Evolutionary conservation across 306 rosid species (phyloP), one percentile per base, ranked within the genome.

Genomic region (Styphnolobium japonicum): DNA sequence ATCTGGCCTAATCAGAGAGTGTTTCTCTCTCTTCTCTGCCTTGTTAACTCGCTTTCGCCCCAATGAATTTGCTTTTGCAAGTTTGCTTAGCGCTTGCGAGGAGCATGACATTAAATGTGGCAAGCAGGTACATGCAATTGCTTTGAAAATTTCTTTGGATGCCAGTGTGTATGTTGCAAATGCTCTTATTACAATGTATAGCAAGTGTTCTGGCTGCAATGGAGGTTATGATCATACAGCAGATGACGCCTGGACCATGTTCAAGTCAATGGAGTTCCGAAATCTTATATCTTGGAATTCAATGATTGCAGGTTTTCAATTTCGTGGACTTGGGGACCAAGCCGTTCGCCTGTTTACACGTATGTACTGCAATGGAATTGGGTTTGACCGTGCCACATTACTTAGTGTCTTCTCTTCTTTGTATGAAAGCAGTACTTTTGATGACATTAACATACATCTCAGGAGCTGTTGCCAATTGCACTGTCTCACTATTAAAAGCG

Each of bases 241-340:
- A 45, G 89, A 87, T 49, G 92, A 87, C 31, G 93, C 92, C 0
- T 89, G 93, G 98, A 80, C 60, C 18, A 16, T 94, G 76, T 94
- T 94, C 79, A 64, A 83, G 82, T 76, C 82, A 75, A 89, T 89
- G 85, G 87, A 89, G 71, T 74, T 74, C 57, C 81, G 87, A 36
- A 92, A 87, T 86, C 84, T 86, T 68, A 58, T 91, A 76, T 83
- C 98, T 39, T 94, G 98, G 98, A 94, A 94, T 78, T 89, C 98
- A 4, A 88, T 92, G 90, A 85, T 94, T 84, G 87, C 98, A 42
- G 97, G 89, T 77, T 87, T 90, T 82, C 97, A 85, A 83, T 83
- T 37, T 63, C 82, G 85, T 21, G 87, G 94, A 42, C 93, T 88
- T 48, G 91, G 82, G 19, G 87, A 66, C 53, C 87, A 67, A 68